Percentiles rank a stretch among this genome's conserved stretches.
These are phyloP conservation scores for Populus hybrid DNA, from an alignment of 441 rosid species.

Conservation along the genomic window DNA sequence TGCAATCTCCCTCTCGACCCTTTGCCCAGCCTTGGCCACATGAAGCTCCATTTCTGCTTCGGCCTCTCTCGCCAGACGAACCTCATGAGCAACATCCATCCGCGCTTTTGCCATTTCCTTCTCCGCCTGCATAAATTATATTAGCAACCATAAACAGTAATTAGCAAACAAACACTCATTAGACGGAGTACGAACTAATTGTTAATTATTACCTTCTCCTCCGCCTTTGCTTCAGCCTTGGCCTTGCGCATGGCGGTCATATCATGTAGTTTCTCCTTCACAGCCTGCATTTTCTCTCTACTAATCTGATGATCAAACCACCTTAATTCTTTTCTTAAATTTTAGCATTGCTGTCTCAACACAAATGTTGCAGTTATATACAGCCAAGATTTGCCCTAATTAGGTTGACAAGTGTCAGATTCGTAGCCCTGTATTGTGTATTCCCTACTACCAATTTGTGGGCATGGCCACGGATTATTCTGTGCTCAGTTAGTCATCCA, in stretches of 20 bases:
- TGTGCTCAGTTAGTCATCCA: background rate
- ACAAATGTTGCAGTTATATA: background rate
- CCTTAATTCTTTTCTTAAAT: background rate
- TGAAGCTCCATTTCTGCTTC: constrained; percentile 52
- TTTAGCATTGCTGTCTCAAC: background rate
- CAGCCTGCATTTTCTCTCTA: constrained; percentile 36
- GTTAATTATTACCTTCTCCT: constrained; percentile 31
- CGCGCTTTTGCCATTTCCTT: constrained; percentile 42
- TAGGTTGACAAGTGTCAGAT: background rate
- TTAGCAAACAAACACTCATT: background rate
- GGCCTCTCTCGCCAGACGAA: constrained; percentile 47
- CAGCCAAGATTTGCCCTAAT: background rate
- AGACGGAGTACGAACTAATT: no score
- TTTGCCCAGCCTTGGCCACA: constrained; percentile 36
- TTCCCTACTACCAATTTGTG: no score
- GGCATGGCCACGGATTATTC: background rate
- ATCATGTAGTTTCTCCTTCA: constrained; percentile 40
- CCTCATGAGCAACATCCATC: constrained; percentile 45
- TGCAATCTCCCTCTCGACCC: constrained; percentile 23
- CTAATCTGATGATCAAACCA: background rate
- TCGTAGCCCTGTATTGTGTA: background rate
- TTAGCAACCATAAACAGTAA: background rate
- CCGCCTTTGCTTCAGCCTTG: constrained; percentile 41
- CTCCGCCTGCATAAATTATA: constrained; percentile 28
- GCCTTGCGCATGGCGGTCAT: constrained; percentile 36